Base-by-base conservation (phyloP, 2,329 filamentous ascomycete species). In the Hypoxylon sp. region DNA sequence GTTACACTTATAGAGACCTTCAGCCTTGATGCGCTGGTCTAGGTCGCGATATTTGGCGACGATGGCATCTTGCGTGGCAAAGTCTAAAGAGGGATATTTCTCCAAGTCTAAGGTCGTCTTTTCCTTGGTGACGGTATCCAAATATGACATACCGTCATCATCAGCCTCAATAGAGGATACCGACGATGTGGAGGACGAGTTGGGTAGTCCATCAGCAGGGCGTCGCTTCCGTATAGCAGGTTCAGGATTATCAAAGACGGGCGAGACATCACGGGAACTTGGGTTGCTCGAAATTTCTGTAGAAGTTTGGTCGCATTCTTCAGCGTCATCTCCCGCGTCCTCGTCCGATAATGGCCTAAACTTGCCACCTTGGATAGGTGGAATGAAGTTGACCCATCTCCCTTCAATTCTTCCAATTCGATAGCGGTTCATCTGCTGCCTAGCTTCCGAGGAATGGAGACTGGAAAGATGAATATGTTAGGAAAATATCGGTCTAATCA, bases 351-450 rank as follows among this genome's bases (percentile, higher is more conserved):
- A 74, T 21, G 82, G 80, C 71, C 90, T 87, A 79, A 94, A 97
- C 64, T 86, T 85, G 45, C 95, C 95, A 63, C 94, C 94, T 79
- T 98, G 95, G 57, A 98, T 95, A 0, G 96, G 95, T 3, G 96
- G 94, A 5, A 92, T 75, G 77, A 98, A 97, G 79, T 98, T 98
- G 68, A 83, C 82, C 96, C 96, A 99, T 67, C 82, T 84, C 30
- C 93, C 93, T 76, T 96, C 87, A 63, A 97, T 88, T 69, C 86
- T 87, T 48, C 96, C 96, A 75, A 98, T 93, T 70, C 93, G 89
- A 78, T 94, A 98, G 69, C 87, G 88, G 65, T 88, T 81, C 93
- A 98, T 98, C 73, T 88, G 88, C 64, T 89, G 80, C 73, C 88
- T 89, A 14, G 96, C 90, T 76, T 94, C 91, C 45, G 82, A 73